A percentile compares a stretch with the other conserved stretches of the same genome.
phyloP scores from a whole-genome alignment of 1,284 basidiomycete genomes.

The Cryptococcus sp. region DNA sequence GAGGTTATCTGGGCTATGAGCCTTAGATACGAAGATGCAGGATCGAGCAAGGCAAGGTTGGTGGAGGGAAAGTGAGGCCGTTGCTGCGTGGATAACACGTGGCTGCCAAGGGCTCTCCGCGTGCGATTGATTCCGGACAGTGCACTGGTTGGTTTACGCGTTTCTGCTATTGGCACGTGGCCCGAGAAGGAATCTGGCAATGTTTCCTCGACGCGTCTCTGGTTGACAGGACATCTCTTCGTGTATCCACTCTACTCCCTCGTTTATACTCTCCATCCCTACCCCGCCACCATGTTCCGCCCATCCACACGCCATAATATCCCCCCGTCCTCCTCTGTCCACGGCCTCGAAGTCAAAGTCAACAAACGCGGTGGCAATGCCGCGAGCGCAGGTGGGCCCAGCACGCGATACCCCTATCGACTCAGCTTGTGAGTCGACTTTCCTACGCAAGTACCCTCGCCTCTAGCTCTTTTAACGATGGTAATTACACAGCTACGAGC shows the following conservation, averaged over 20 bases:
- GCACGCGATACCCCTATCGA: constrained; percentile 59
- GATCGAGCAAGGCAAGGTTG: background rate
- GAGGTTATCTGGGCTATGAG: background rate
- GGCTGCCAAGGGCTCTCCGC: too few species aligned
- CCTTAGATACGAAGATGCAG: too few species aligned
- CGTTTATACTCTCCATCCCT: background rate
- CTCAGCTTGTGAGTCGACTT: constrained; percentile 69
- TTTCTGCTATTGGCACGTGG: background rate
- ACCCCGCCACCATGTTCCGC: constrained; percentile 13
- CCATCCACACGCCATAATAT: constrained; percentile 14
- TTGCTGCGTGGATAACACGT: too few species aligned
- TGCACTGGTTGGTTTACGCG: background rate
- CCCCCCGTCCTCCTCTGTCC: constrained; percentile 20
- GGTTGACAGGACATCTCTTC: background rate
- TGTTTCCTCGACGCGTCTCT: background rate
- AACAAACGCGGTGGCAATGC: constrained; percentile 26
- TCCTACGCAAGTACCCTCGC: background rate
- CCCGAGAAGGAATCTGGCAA: background rate
- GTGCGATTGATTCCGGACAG: background rate
- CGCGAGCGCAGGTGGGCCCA: constrained; percentile 10
- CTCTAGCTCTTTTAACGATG: background rate
- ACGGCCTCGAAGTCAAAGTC: constrained; percentile 39
- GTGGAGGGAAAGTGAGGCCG: too few species aligned
- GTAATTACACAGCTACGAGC: constrained; percentile 72
- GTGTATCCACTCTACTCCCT: background rate